Percentiles rank a stretch among this genome's conserved stretches.
phyloP scores from a whole-genome alignment of 352 stramenopile genomes.

The Phytophthora melonis region DNA sequence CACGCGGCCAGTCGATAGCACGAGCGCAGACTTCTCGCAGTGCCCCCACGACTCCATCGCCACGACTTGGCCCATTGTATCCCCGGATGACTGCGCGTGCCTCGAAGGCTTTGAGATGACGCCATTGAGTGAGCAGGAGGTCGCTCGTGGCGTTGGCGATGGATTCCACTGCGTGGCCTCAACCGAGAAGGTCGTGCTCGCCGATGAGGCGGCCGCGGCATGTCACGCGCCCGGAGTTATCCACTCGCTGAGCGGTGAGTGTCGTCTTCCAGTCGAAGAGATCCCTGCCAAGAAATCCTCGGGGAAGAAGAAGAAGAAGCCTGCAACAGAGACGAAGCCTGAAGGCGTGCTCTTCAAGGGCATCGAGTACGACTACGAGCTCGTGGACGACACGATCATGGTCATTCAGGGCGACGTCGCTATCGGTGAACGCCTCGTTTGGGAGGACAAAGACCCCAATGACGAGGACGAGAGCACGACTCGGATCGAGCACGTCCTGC shows the following conservation, averaged over 20 bases:
- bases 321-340: background rate
- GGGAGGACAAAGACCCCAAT: slow-evolving; percentile 34
- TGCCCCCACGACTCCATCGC: slow-evolving; percentile 62
- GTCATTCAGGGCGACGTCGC: slow-evolving; percentile 83
- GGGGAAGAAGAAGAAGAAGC: slow-evolving; percentile 15
- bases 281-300: slow-evolving; percentile 39
- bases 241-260: slow-evolving; percentile 61
- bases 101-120: slow-evolving; percentile 56
- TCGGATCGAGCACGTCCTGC: slow-evolving; percentile 50
- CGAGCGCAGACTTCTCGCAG: slow-evolving; percentile 42
- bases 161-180: slow-evolving; percentile 51
- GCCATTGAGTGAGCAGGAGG: slow-evolving; percentile 37
- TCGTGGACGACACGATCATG: slow-evolving; percentile 78
- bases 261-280: slow-evolving; percentile 73
- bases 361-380: slow-evolving; percentile 86
- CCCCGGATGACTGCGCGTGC: slow-evolving; percentile 54
- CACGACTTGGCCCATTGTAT: slow-evolving; percentile 56
- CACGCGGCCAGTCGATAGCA: slow-evolving; percentile 19
- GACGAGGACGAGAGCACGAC: slow-evolving; percentile 13
- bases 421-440: slow-evolving; percentile 64
- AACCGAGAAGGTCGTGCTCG: slow-evolving; percentile 27
- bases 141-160: slow-evolving; percentile 40
- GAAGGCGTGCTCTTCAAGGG: slow-evolving; percentile 73
- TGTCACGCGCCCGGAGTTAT: slow-evolving; percentile 56
- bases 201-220: slow-evolving; percentile 49